phyloP scores from a whole-genome alignment of 306 rosid species.

The Cucumis hystrix region DNA sequence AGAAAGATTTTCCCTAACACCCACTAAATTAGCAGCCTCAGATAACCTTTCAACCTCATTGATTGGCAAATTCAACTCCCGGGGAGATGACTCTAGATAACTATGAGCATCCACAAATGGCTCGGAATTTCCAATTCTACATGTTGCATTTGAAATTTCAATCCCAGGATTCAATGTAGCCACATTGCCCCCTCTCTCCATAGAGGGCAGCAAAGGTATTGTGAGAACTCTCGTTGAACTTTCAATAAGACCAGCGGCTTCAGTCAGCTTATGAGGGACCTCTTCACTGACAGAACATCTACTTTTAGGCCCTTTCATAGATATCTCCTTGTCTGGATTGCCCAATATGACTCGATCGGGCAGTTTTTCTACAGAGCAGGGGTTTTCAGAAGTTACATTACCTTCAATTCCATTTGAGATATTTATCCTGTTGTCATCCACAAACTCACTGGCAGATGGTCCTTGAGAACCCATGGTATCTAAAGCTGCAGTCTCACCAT shows the following conservation, averaged over 20 bases:
- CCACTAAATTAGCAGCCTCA: neutral
- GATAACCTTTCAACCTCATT: conserved; percentile 8
- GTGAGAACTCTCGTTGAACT: conserved; percentile 8
- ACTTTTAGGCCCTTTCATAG: conserved; percentile 8
- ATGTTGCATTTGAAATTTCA: conserved; percentile 8
- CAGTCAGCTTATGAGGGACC: neutral
- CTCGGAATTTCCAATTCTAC: conserved; percentile 2
- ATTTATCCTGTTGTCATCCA: conserved; percentile 5
- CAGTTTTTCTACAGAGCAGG: conserved; percentile 13
- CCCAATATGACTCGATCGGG: conserved; percentile 11
- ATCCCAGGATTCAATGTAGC: conserved; percentile 6
- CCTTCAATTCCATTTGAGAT: conserved; percentile 21
- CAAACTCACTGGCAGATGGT: conserved; percentile 1
- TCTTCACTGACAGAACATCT: conserved; percentile 13
- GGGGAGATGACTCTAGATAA: conserved; percentile 13
- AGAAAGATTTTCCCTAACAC: conserved; percentile 8
- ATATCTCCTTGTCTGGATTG: conserved; percentile 9
- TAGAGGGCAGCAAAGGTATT: conserved; percentile 9
- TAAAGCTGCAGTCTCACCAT: conserved; percentile 13
- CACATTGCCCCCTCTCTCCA: conserved; percentile 13
- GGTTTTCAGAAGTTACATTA: conserved; percentile 10
- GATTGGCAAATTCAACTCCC: conserved; percentile 9
- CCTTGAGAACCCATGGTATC: conserved; percentile 11
- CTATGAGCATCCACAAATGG: conserved; percentile 5
- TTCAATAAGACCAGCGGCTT: neutral